Evolutionary conservation across 2,329 filamentous ascomycete species (phyloP).

Genomic region (Pyricularia sp.): DNA sequence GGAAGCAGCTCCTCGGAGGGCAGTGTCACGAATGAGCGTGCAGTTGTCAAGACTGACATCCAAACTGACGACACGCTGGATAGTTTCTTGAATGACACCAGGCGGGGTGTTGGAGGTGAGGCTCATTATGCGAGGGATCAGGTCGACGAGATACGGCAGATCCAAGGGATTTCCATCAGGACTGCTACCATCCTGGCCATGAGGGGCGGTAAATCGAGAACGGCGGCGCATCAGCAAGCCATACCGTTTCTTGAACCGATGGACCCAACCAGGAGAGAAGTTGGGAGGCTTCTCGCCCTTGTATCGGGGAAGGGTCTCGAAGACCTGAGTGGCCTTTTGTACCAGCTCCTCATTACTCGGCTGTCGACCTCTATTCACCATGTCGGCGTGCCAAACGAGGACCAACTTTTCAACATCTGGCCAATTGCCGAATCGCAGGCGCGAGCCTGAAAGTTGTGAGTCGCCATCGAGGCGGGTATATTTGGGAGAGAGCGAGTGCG

Average conservation of each 20-base stretch:
- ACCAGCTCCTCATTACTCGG: slow-evolving; percentile 54
- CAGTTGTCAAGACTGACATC: slow-evolving; percentile 44
- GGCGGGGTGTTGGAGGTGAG: slow-evolving; percentile 50
- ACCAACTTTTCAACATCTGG: slow-evolving; percentile 52
- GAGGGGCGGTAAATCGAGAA: slow-evolving; percentile 34
- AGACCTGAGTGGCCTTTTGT: slow-evolving; percentile 52
- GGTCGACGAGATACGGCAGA: slow-evolving; percentile 50
- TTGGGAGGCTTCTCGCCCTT: slow-evolving; percentile 51
- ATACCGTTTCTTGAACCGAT: slow-evolving; percentile 55
- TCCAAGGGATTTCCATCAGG: slow-evolving; percentile 37
- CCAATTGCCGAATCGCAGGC: slow-evolving; percentile 55
- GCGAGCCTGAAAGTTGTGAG: slow-evolving; percentile 51
- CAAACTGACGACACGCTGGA: slow-evolving; percentile 45
- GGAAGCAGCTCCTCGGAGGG: slow-evolving; percentile 30
- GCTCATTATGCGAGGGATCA: slow-evolving; percentile 49
- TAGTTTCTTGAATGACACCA: slow-evolving; percentile 46
- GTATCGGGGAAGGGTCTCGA: slow-evolving; percentile 48
- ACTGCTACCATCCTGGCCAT: slow-evolving; percentile 34
- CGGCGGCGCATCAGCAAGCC: slow-evolving; percentile 43
- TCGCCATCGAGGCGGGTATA: slow-evolving; percentile 53
- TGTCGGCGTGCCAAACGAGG: slow-evolving; percentile 44
- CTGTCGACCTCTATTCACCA: slow-evolving; percentile 41
- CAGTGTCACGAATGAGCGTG: slow-evolving; percentile 48
- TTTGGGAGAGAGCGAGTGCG: slow-evolving; percentile 51
- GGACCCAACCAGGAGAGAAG: slow-evolving; percentile 56